Base-by-base conservation (phyloP, 495 filamentous ascomycete genomes). In the Darksidea phi region DNA sequence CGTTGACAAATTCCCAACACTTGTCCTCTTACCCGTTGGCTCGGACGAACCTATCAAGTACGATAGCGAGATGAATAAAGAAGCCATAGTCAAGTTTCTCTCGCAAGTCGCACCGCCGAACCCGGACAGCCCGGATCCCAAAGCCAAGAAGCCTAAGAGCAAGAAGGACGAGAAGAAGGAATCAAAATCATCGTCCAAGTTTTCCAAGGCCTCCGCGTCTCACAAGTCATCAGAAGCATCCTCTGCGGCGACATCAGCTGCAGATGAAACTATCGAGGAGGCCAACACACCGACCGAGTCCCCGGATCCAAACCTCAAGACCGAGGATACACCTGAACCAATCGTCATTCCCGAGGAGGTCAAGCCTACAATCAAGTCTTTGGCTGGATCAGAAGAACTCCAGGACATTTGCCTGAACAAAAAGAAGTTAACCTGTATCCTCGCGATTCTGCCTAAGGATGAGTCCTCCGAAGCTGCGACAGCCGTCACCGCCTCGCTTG, bases 61-160 rank as follows among this genome's bases (percentile, higher is more conserved):
- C 70, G 79, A 89, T 20, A 93, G 94, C 8, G 87, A 95, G 68
- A 77, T 96, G 70, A 91, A 90, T 75, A 97, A 96, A 74, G 81
- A 87, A 20, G 79, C 83, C 34, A 86, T 98, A 71, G 80, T 90
- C 45, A 79, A 85, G 45, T 98, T 97, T 77, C 79, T 98, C 26
- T 86, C 86, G 46, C 88, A 94, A 71, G 83, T 82, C 34, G 86
- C 87, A 0, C 61, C 81, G 36, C 88, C 90, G 2, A 89, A 92
- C 72, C 83, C 86, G 20, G 88, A 93, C 67, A 79, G 86, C 4
- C 82, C 84, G 7, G 78, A 85, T 2, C 70, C 77, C 18, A 68
- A 69, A 57, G 71, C 76, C 18, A 70, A 71, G 58, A 71, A 73
- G 36, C 71, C 72, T 26, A 48, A 68, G 20, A 75, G 73, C 53